phyloP scores from a whole-genome alignment of 495 filamentous ascomycete genomes.

The Neurospora intermedia region DNA sequence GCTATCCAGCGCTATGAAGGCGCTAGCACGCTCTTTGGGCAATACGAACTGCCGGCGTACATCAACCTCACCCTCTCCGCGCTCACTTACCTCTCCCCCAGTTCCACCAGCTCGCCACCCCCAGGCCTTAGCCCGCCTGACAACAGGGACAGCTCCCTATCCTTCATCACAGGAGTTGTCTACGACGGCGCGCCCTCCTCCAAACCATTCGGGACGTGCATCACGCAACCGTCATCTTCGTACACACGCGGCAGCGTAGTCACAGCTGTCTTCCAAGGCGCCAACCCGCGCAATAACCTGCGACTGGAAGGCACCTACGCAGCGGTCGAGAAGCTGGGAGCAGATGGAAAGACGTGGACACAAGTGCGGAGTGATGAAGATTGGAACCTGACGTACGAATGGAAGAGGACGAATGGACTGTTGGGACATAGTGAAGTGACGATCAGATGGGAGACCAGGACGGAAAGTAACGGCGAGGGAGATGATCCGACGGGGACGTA shows the following conservation, averaged over 20 bases:
- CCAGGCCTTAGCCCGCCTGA: slow-evolving; percentile 65
- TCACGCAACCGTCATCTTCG: slow-evolving; percentile 40
- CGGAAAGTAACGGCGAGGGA: slow-evolving; percentile 40
- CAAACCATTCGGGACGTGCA: slow-evolving; percentile 60
- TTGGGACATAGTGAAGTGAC: slow-evolving; percentile 71
- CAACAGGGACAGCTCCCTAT: slow-evolving; percentile 60
- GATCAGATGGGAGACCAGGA: slow-evolving; percentile 67
- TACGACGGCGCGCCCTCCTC: slow-evolving; percentile 58
- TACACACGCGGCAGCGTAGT: slow-evolving; percentile 56
- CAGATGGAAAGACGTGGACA: slow-evolving; percentile 48
- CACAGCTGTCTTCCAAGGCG: slow-evolving; percentile 67
- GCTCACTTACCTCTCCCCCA: slow-evolving; percentile 55
- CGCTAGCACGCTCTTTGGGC: slow-evolving; percentile 86
- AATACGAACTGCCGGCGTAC: slow-evolving; percentile 71
- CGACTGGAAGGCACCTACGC: slow-evolving; percentile 71
- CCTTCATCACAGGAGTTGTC: slow-evolving; percentile 72
- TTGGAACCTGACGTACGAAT: slow-evolving; percentile 72
- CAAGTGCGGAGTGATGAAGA: slow-evolving; percentile 62
- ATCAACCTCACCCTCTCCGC: slow-evolving; percentile 68
- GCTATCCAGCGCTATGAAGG: slow-evolving; percentile 88
- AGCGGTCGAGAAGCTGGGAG: slow-evolving; percentile 52
- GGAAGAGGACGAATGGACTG: slow-evolving; percentile 62
- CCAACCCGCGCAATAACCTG: slow-evolving; percentile 86
- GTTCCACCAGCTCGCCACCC: slow-evolving; percentile 33
- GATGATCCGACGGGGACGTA: slow-evolving; percentile 53